Evolutionary conservation across 805 yeast species (phyloP), one percentile per base, ranked within the genome.

Genomic region (Ogataea pilisensis): DNA sequence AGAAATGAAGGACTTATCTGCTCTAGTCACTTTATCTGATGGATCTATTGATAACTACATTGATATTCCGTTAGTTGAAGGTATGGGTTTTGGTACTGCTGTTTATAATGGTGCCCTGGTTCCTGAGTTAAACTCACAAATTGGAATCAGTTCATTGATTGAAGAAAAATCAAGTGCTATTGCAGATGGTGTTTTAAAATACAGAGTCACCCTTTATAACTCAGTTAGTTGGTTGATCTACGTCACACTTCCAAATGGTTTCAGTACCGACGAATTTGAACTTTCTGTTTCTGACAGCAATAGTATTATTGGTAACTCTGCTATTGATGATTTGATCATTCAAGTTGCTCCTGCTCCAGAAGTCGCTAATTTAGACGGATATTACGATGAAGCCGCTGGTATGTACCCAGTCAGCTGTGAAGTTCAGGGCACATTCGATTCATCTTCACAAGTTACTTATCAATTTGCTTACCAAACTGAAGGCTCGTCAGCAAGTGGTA

Each of bases 321-420:
- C 70, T 27, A 50, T 71, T 55, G 60, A 68, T 53, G 69, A 71
- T 17, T 54, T 68, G 38, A 59, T 69, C 31, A 54, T 76, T 27
- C 82, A 79, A 63, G 57, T 69, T n/a, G 79, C 77, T 5, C 61
- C 63, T 18, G 70, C 75, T 14, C 70, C 78, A 21, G 56, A 30
- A 11, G 39, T 46, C n/a, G n/a, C n/a, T 8, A 44, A 58, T 35
- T 51, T 57, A 26, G 81, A 73, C 24, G 58, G 66, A 20, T 71
- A 62, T 51, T 78, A 78, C 54, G 87, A 80, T 57, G 54, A 66
- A 38, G 77, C 85, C 21, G 88, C 90, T 34, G 91, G 91, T 41
- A 67, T 69, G 56, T 84, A 80, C 50, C 75, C 76, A 11, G 27
- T 42, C 6, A 39, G 40, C 13, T 57, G 54, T 18, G 45, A 66